Evolutionary conservation across 306 rosid species (phyloP), one percentile per base, ranked within the genome.

Genomic region (Acacia confusa): DNA sequence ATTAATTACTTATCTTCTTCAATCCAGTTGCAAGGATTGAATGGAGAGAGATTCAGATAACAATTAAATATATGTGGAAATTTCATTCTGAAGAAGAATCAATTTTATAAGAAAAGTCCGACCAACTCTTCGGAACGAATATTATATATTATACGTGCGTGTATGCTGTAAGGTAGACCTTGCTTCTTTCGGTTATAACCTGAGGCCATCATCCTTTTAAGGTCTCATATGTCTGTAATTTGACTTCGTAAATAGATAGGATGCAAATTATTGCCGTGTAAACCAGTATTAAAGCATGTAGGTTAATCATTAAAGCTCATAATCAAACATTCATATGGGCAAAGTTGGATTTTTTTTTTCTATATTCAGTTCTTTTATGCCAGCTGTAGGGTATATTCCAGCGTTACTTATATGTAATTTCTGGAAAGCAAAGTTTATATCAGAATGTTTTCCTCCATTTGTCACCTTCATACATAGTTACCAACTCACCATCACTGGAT

Each of bases 11-110:
- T 2, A 55, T 55, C 63, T 9, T 41, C 50, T 53, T 75, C 76
- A 67, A 53, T 67, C 69, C 41, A 41, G 41, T 36, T 68, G 80
- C 81, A 30, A 43, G 30, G 14, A 68, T 47, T 77, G 48, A 34
- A 66, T 63, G 67, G 60, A 50, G 58, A 11, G 19, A 40, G 10
- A 27, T 11, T 11, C 14, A 7, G 20, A 63, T 30, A 30, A 65
- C 70, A 30, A 66, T 25, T 20, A 34, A 19, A 7, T 55, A 7
- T 55, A 7, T 19, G 3, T 5, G n/a, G 1, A 4, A 3, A 17
- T 36, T 36, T 36, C 40, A 7, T 36, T 36, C 40, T 6, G 8
- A 36, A 36, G 40, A 36, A 36, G 40, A 36, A 6, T 36, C 40
- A 36, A 36, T 36, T 36, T 36, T 43, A 43, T 2, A 43, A 48